Percentiles rank a stretch among this genome's conserved stretches.
These are phyloP conservation scores for Schizophyllum amplum DNA, from an alignment of 1,284 basidiomycete genomes.

Conservation along the genomic window DNA sequence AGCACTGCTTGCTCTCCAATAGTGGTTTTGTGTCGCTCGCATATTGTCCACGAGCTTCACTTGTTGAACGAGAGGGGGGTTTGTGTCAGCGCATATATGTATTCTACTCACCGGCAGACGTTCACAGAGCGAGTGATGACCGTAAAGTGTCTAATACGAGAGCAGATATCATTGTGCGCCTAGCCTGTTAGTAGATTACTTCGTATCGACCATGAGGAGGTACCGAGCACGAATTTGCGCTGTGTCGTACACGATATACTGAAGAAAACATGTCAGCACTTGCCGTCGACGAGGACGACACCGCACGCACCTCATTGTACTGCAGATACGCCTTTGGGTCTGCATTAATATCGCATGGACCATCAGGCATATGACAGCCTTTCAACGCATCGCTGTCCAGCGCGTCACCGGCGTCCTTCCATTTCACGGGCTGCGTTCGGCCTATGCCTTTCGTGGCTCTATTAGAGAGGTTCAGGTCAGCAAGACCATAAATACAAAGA, in stretches of 20 bases:
- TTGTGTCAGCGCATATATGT: no score
- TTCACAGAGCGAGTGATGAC: no score
- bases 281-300: constrained; percentile 8
- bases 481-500: not conserved
- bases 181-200: not conserved
- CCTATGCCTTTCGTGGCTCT: constrained; percentile 52
- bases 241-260: constrained; percentile 28
- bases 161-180: not conserved
- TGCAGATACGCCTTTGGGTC: constrained; percentile 12
- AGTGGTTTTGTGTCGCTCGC: no score
- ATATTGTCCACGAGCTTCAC: no score
- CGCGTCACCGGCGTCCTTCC: constrained; percentile 52
- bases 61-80: no score
- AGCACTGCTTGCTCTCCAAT: no score
- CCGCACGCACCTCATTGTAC: constrained; percentile 16
- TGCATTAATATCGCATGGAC: constrained; percentile 29
- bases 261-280: not conserved
- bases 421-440: constrained; percentile 39
- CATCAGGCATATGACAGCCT: constrained; percentile 54
- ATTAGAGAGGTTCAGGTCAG: not conserved
- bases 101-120: no score
- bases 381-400: constrained; percentile 40
- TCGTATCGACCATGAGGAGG: constrained; percentile 35
- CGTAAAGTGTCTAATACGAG: not conserved
- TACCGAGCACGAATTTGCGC: constrained; percentile 34